Evolutionary conservation across 2,329 filamentous ascomycete genomes (phyloP).

Genomic region (Botrytis cinerea): DNA sequence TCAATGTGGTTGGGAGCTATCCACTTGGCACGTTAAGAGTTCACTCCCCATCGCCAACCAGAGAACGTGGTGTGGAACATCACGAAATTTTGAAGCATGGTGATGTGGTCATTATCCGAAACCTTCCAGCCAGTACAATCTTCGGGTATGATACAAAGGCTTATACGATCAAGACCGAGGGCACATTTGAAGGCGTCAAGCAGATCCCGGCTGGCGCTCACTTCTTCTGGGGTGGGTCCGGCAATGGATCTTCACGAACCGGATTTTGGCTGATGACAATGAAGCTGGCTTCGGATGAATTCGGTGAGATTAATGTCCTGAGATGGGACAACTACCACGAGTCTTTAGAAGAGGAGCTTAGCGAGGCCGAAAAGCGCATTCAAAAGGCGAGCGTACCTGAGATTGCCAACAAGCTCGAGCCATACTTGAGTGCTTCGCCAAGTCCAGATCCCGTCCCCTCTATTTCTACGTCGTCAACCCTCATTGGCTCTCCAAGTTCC

Average conservation of each 20-base stretch:
- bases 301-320: constrained; percentile 46
- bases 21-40: constrained; percentile 50
- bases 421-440: constrained; percentile 29
- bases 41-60: constrained; percentile 38
- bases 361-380: constrained; percentile 48
- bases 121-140: constrained; percentile 46
- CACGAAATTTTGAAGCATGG: constrained; percentile 41
- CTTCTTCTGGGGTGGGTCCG: constrained; percentile 60
- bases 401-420: constrained; percentile 34
- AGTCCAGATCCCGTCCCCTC: background rate
- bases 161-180: constrained; percentile 52
- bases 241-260: constrained; percentile 51
- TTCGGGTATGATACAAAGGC: constrained; percentile 43
- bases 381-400: constrained; percentile 45
- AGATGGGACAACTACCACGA: constrained; percentile 61
- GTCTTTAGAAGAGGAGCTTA: constrained; percentile 51
- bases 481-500: constrained; percentile 2
- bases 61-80: constrained; percentile 24
- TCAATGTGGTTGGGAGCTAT: constrained; percentile 42
- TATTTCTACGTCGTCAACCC: background rate
- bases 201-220: constrained; percentile 58
- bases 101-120: constrained; percentile 56
- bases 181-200: constrained; percentile 55
- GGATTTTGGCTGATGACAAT: constrained; percentile 57
- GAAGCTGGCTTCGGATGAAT: constrained; percentile 34